phyloP scores from a whole-genome alignment of 805 yeast genomes.

The Candida insectalens region DNA sequence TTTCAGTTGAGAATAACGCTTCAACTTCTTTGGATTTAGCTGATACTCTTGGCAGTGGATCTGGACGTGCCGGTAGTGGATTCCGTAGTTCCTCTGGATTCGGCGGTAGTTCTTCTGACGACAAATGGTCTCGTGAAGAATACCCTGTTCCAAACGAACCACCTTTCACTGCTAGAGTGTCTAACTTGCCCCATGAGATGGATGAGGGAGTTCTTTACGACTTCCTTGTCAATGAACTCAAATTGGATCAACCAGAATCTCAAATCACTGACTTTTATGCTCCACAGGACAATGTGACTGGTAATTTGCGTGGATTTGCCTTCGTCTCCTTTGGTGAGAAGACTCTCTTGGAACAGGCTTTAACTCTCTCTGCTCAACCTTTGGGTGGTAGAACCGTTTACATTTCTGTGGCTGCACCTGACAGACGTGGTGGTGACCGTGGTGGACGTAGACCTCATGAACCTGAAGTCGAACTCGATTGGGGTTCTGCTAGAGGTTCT shows the following conservation, averaged over 20 bases:
- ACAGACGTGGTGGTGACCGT: slow-evolving; percentile 10
- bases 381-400: slow-evolving; percentile 41
- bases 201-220: slow-evolving; percentile 52
- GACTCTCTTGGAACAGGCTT: slow-evolving; percentile 40
- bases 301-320: slow-evolving; percentile 53
- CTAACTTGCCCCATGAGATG: slow-evolving; percentile 76
- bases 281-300: slow-evolving; percentile 60
- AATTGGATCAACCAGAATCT: slow-evolving; percentile 36
- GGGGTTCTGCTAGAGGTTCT: slow-evolving; percentile 29
- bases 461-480: slow-evolving; percentile 45
- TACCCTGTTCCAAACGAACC: slow-evolving; percentile 85
- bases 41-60: slow-evolving; percentile 4
- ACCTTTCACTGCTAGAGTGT: slow-evolving; percentile 85
- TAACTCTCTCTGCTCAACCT: slow-evolving; percentile 32
- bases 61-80: slow-evolving; percentile 7
- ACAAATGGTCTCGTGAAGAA: slow-evolving; percentile 46
- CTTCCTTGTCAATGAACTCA: slow-evolving; percentile 48
- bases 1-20: slow-evolving; percentile 5
- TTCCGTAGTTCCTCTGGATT: neutral
- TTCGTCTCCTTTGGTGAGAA: slow-evolving; percentile 40
- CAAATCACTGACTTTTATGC: slow-evolving; percentile 57
- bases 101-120: slow-evolving; percentile 5
- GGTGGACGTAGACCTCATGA: slow-evolving; percentile 17
- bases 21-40: slow-evolving; percentile 1
- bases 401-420: slow-evolving; percentile 53